Conservation (phyloP, 257 asterid species). For the Nicotiana tomentosiformis region DNA sequence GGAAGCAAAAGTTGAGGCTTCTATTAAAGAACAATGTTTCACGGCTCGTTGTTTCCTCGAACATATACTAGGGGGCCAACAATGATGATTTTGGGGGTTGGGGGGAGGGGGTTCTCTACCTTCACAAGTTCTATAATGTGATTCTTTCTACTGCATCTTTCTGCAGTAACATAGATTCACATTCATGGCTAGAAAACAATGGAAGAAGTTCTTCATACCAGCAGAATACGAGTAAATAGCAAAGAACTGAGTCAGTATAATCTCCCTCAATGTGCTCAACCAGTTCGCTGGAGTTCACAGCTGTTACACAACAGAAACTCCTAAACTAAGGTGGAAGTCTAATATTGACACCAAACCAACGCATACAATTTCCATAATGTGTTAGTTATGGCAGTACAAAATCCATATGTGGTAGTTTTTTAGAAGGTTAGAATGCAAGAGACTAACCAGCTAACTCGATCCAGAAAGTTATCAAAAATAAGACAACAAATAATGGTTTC, state of each 20-base stretch:
- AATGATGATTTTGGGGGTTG: too few relatives aligned
- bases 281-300: background rate
- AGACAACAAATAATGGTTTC: background rate
- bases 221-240: background rate
- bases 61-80: background rate
- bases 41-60: too few relatives aligned
- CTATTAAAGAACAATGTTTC: too few relatives aligned
- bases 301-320: background rate
- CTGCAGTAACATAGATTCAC: background rate
- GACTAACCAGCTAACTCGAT: background rate
- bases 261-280: background rate
- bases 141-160: background rate
- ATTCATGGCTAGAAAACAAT: background rate
- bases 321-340: background rate
- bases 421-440: background rate
- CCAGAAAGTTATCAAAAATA: background rate
- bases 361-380: background rate
- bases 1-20: too few relatives aligned
- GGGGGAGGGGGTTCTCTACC: background rate
- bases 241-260: background rate
- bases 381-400: background rate
- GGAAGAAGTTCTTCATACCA: background rate
- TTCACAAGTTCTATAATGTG: background rate
- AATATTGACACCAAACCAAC: background rate
- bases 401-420: background rate